Evolutionary conservation across 2,329 filamentous ascomycete species (phyloP), one percentile per base, ranked within the genome.

Genomic region (Stagonosporopsis cucurbitacearum): DNA sequence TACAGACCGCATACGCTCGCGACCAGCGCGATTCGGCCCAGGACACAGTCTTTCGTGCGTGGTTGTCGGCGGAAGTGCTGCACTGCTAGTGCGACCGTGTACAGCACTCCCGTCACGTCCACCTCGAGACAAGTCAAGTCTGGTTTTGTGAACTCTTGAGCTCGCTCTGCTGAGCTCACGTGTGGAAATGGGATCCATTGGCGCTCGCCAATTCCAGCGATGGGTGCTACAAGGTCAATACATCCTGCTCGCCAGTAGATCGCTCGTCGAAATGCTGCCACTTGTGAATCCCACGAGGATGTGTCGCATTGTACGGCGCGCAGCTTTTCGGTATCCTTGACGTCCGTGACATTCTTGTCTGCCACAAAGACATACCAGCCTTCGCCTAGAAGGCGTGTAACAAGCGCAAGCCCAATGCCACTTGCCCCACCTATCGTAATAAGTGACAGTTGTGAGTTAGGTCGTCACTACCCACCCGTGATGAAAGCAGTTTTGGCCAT

Each of bases 321-420:
- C 1, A 68, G 57, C 17, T 51, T 57, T 2, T 50, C 37, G 12
- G n/a, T 26, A 3, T 44, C 13, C 52, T 71, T 28, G 8, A 71
- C 67, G 8, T 57, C 61, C 20, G 55, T 9, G n/a, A 70, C 51
- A 55, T 77, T 67, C 28, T 60, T 58, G 54, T 79, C 77, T 26
- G 83, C 75, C 2, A 82, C 81, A 52, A 79, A 80, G 32, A 86
- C 80, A 35, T 79, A 76, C 57, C 83, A 79, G 63, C 65, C 65
- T 56, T 64, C 60, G 3, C 47, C 49, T 12, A 70, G 61, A 28
- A 77, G 71, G 53, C 69, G 68, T 11, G 64, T 45, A 15, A 67
- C 59, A 5, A 77, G 63, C 8, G 73, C 72, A 12, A 57, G 67
- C 12, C 70, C 75, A 23, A 77, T 77, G 51, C 75, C 75, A 45